These are phyloP conservation scores for Zoysia pacifica DNA, from an alignment of 176 grass and related monocot species.

Conservation along the genomic window DNA sequence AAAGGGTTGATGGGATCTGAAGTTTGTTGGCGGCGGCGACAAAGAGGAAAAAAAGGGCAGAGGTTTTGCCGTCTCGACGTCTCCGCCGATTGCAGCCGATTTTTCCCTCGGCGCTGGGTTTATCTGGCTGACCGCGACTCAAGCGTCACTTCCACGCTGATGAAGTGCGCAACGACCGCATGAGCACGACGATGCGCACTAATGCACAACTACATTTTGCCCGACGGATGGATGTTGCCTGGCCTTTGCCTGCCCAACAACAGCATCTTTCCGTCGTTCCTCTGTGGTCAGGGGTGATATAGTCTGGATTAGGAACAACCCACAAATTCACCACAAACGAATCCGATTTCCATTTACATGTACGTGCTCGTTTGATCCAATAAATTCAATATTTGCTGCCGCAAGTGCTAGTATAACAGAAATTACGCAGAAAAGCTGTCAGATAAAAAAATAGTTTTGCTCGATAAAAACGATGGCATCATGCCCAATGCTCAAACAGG, in stretches of 20 bases:
- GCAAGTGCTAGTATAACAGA: no score
- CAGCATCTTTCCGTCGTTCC: background rate
- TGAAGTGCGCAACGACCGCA: background rate
- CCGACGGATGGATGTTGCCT: background rate
- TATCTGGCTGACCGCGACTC: slow-evolving; percentile 26
- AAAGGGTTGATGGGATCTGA: slow-evolving; percentile 37
- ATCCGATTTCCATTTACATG: no score
- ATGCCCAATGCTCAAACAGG: no score
- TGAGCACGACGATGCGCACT: slow-evolving; percentile 6
- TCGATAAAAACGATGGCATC: background rate
- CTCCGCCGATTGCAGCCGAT: slow-evolving; percentile 27
- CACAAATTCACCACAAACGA: background rate
- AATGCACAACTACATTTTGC: background rate
- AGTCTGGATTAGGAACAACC: background rate
- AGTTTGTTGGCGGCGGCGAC: background rate
- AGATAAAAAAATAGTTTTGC: no score
- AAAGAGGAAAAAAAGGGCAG: background rate
- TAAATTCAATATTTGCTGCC: no score
- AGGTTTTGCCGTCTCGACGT: slow-evolving; percentile 14
- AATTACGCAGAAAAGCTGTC: no score
- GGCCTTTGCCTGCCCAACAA: background rate
- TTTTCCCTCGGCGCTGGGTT: background rate
- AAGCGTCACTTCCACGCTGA: background rate
- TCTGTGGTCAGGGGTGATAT: background rate
- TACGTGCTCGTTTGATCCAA: no score